These are phyloP conservation scores for Golovinomyces cichoracearum DNA, from an alignment of 2,329 filamentous ascomycete species.

Conservation along the genomic window DNA sequence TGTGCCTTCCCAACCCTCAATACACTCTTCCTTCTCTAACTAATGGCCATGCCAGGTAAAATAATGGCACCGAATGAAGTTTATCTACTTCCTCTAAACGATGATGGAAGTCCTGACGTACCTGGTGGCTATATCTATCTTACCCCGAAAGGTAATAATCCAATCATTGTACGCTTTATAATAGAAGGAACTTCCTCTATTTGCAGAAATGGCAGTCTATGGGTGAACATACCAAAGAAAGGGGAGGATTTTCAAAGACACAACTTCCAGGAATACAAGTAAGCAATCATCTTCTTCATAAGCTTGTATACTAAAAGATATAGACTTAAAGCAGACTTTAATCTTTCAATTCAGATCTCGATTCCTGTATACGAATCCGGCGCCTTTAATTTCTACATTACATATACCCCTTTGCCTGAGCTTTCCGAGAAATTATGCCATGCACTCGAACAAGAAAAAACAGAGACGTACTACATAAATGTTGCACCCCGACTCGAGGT, in stretches of 20 bases:
- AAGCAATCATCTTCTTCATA: constrained; percentile 16
- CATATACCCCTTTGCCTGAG: constrained; percentile 64
- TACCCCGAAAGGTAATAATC: constrained; percentile 44
- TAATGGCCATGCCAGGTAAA: constrained; percentile 27
- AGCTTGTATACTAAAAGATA: constrained; percentile 4
- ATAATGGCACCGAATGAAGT: constrained; percentile 44
- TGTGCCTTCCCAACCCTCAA: too few relatives aligned
- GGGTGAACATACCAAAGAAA: constrained; percentile 76
- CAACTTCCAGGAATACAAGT: constrained; percentile 75
- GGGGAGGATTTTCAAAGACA: constrained; percentile 52
- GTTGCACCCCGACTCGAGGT: constrained; percentile 60
- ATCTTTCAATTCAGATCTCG: constrained; percentile 69
- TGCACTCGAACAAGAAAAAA: constrained; percentile 33
- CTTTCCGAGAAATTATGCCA: constrained; percentile 27
- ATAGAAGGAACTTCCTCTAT: constrained; percentile 91
- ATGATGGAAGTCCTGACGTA: constrained; percentile 76
- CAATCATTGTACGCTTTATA: constrained; percentile 61
- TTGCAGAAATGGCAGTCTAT: constrained; percentile 77
- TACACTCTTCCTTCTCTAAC: too few relatives aligned
- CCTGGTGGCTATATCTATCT: constrained; percentile 79
- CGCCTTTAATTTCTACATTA: constrained; percentile 83
- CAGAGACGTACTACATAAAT: constrained; percentile 72
- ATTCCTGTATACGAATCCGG: constrained; percentile 61
- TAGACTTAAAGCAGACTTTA: constrained; percentile 78
- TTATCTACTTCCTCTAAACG: constrained; percentile 72